These are phyloP conservation scores for Cordyceps cicadae DNA, from an alignment of 2,329 filamentous ascomycete genomes.

Conservation along the genomic window DNA sequence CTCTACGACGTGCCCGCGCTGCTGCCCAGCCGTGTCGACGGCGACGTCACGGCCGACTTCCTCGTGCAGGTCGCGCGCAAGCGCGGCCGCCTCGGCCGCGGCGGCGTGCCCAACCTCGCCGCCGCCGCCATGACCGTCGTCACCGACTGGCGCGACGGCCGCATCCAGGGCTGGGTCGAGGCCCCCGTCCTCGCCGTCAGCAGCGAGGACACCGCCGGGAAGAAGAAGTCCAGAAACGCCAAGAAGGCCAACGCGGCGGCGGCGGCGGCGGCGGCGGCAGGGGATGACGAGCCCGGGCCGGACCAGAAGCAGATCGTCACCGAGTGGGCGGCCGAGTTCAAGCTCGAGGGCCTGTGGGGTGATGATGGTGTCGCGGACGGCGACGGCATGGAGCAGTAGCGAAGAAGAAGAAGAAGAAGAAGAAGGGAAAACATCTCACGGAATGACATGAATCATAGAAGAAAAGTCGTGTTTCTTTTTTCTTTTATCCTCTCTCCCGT, in stretches of 20 bases:
- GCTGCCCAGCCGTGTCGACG: constrained; percentile 54
- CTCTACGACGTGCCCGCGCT: constrained; percentile 81
- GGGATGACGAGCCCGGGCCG: constrained; percentile 39
- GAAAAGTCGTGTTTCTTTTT: neutral
- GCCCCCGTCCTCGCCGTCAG: constrained; percentile 57
- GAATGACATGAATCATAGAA: constrained; percentile 2
- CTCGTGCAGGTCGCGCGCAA: constrained; percentile 91
- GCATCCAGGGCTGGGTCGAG: constrained; percentile 87
- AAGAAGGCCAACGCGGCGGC: constrained; percentile 6
- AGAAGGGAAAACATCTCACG: constrained; percentile 1
- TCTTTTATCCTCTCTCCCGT: neutral
- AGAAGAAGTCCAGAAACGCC: constrained; percentile 18
- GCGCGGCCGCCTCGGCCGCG: constrained; percentile 77
- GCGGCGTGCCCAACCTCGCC: constrained; percentile 81
- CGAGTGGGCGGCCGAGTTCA: constrained; percentile 91
- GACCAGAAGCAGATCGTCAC: constrained; percentile 83
- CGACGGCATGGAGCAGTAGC: constrained; percentile 46
- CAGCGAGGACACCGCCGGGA: constrained; percentile 20
- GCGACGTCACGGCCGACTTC: constrained; percentile 81
- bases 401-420: neutral
- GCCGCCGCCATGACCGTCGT: constrained; percentile 88
- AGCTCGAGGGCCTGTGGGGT: constrained; percentile 86
- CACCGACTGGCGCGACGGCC: constrained; percentile 92
- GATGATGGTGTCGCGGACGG: constrained; percentile 38
- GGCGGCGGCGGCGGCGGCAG: constrained; percentile 22